Base-by-base conservation (phyloP, 2,329 filamentous ascomycete species). In the Fusarium papillatum region DNA sequence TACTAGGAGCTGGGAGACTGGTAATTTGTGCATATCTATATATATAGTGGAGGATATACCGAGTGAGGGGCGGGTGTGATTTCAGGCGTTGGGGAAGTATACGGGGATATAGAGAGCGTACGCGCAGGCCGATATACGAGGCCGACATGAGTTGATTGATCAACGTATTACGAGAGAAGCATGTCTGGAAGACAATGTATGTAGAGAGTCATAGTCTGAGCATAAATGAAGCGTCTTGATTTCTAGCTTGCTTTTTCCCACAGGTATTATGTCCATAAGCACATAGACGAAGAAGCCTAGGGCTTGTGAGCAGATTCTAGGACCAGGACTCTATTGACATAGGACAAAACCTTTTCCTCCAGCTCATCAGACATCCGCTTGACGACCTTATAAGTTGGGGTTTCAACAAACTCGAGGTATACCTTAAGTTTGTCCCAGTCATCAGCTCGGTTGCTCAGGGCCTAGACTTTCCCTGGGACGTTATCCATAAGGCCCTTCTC, bases 1-100 rank as follows among this genome's bases (percentile, higher is more conserved):
- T 90, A 88, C 74, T 83, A 77, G 80, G 66, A 38, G 55, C 17
- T 59, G 10, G 26, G 36, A n/a, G 26, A 24, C 24, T 22, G n/a
- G 16, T 62, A 43, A 31, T 59, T 65, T 24, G 38, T 34, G 60
- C 59, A 19, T 36, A 48, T 22, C 14, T 38, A 60, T 50, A 43
- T 50, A 43, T 66, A 34, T 31, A 17, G 61, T 66, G 34, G 55
- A 22, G 57, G 62, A 57, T 69, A 74, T 64, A 75, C 53, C 39
- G 66, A 53, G 24, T 63, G 55, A n/a, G 59, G 57, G 13, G 31
- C 11, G 31, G 34, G 16, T 29, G 22, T 72, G 60, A 64, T 36
- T 53, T 68, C 34, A 22, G 73, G 73, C 73, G 73, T 75, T 64
- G 22, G 41, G 55, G 48, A 50, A 53, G 17, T 22, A 50, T 60